Evolutionary conservation across 495 filamentous ascomycete genomes (phyloP), one percentile per base, ranked within the genome.

Genomic region (Neurospora hispaniola): DNA sequence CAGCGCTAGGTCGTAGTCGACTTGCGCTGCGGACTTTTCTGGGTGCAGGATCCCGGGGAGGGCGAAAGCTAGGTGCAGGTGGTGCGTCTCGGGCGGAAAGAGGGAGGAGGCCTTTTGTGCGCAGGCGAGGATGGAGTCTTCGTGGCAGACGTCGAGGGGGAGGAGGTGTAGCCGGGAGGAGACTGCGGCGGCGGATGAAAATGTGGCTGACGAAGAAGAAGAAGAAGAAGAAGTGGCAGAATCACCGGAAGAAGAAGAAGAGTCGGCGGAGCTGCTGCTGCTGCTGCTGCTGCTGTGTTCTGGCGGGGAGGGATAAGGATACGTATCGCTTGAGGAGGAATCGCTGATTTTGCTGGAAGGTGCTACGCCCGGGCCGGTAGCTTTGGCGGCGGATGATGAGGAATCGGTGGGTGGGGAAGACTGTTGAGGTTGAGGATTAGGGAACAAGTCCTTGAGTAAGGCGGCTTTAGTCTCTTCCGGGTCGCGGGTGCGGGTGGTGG

Each of bases 41-140:
- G 92, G 89, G 78, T 89, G 84, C 1, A 96, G 85, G 70, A 93
- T 86, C 0, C 93, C 93, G 0, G 93, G 91, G 2, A 94, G 78
- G 62, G 87, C 86, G 73, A 94, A 88, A 10, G 90, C 88, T 14
- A 94, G 88, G 68, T 89, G 91, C 2, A 96, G 86, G 69, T 89
- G 86, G 74, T 86, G 76, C 23, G 76, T 76, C 0, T 75, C 78
- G 0, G 81, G 73, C 0, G 90, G 89, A 76, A 89, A 90, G 2
- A 83, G 77, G 0, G 76, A 44, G 8, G 77, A 71, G 73, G 85
- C 84, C 7, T 76, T 38, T 0, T 75, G 73, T 38, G 87, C 82
- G 6, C 87, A 86, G 20, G 80, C 62, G 10, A 71, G 43, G 66
- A 91, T 83, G 18, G 84, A 82, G 23, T 78, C 11, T 74, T 90